Evolutionary conservation across 2,329 filamentous ascomycete species (phyloP), one percentile per base, ranked within the genome.

Genomic region (Escovopsis sp.): DNA sequence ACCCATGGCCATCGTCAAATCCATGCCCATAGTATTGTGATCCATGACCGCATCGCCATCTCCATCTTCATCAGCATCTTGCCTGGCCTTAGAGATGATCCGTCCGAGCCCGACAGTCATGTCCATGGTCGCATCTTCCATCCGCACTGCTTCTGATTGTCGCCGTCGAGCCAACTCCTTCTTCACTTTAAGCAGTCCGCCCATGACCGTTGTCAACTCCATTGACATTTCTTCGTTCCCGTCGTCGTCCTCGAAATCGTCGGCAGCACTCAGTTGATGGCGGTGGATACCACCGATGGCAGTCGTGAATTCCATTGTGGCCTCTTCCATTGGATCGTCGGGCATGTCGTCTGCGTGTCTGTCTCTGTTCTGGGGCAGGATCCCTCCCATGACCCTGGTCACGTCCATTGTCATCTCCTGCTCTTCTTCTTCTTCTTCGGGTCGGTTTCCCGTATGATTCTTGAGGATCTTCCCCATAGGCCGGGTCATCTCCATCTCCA

Each of bases 361-460:
- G 35, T 12, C 38, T 40, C 39, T 51, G 7, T 40, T 45, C 32
- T 64, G 68, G 5, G 70, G 64, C 15, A 94, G 60, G 41, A 96
- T 95, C 3, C 80, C 75, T 8, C 89, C 89, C 41, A 94, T 68
- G 8, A 77, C 84, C 42, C 76, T 77, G 2, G 89, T 95, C 7
- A 95, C 84, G 51, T 96, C 89, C 89, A 96, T 95, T 16, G 85
- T 91, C 70, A 93, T 79, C 33, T 88, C 84, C 48, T 76, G 73
- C 15, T 73, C 71, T 20, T 71, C 64, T 3, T 56, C 51, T 11
- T 30, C 27, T 9, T 27, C n/a, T n/a, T n/a, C 10, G 36, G 33
- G 13, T 60, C 57, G 11, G 67, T 66, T 11, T 71, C 67, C 5
- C 63, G 56, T 20, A 67, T 14, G 8, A 13, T 14, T 12, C 46